Percentiles rank a stretch among this genome's conserved stretches.
Evolutionary conservation across 2,329 filamentous ascomycete species (phyloP).

Genomic region (Whalleya microplaca): DNA sequence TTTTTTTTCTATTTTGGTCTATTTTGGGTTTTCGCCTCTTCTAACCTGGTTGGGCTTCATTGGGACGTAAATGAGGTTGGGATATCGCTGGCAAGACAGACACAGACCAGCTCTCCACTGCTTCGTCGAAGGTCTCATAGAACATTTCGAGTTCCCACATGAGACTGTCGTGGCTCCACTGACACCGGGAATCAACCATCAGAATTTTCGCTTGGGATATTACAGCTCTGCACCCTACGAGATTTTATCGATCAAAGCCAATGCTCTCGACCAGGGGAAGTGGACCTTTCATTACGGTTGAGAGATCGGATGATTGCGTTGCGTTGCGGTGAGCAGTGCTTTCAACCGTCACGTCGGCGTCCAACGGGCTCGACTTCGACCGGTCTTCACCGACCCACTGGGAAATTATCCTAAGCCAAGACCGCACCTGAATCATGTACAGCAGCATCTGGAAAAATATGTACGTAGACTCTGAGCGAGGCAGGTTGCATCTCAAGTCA

Average conservation of each 20-base stretch:
- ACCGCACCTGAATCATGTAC: constrained; percentile 18
- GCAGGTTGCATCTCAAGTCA: no score
- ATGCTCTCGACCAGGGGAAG: constrained; percentile 19
- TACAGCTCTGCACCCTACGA: constrained; percentile 10
- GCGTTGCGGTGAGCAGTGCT: constrained; percentile 19
- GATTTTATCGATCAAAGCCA: constrained; percentile 18
- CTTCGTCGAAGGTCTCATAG: constrained; percentile 28
- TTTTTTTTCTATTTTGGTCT: neutral
- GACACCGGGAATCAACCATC: constrained; percentile 16
- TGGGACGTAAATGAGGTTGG: neutral
- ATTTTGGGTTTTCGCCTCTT: neutral
- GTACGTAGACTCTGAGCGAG: neutral
- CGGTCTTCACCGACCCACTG: constrained; percentile 5
- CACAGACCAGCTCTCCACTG: constrained; percentile 22
- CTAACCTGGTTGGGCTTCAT: neutral
- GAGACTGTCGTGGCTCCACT: constrained; percentile 24
- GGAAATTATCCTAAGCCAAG: constrained; percentile 14
- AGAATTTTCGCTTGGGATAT: constrained; percentile 24
- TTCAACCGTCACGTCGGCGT: neutral
- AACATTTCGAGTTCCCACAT: constrained; percentile 23
- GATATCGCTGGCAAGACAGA: constrained; percentile 6
- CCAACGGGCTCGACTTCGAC: constrained; percentile 8
- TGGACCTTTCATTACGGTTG: constrained; percentile 20
- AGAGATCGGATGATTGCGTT: constrained; percentile 20
- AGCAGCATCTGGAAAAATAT: neutral